phyloP scores from a whole-genome alignment of 495 filamentous ascomycete species.

The Podospora didyma region DNA sequence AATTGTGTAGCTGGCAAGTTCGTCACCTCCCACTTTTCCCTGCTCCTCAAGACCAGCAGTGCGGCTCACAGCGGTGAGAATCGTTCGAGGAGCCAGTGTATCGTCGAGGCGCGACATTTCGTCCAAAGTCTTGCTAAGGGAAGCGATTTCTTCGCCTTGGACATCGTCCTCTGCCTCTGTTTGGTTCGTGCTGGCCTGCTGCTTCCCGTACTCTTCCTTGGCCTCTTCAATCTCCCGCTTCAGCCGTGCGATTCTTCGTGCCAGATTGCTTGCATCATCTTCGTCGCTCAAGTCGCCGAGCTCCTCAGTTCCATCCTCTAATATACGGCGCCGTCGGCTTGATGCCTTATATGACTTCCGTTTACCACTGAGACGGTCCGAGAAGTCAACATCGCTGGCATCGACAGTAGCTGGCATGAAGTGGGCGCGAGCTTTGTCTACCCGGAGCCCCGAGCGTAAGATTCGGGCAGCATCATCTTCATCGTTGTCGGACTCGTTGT shows the following conservation, averaged over 20 bases:
- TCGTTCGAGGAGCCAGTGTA: conserved; percentile 21
- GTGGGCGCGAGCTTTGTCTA: conserved; percentile 71
- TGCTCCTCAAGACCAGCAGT: conserved; percentile 6
- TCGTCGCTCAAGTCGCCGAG: conserved; percentile 60
- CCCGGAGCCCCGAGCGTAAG: conserved; percentile 66
- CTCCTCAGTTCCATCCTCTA: conserved; percentile 57
- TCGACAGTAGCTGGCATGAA: conserved; percentile 74
- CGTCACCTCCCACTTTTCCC: conserved; percentile 3
- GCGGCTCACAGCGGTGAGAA: conserved; percentile 20
- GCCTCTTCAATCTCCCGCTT: conserved; percentile 75
- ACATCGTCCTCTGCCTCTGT: conserved; percentile 25
- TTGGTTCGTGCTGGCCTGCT: conserved; percentile 36
- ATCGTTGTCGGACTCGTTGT: conserved; percentile 60
- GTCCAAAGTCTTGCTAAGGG: conserved; percentile 64
- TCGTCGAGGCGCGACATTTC: conserved; percentile 42
- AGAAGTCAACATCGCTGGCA: conserved; percentile 73
- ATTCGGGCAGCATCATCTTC: conserved; percentile 62
- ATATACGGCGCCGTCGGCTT: conserved; percentile 56
- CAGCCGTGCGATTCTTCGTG: conserved; percentile 72
- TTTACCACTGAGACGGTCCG: conserved; percentile 72
- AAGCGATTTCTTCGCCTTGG: conserved; percentile 42
- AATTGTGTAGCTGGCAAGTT: conserved; percentile 46
- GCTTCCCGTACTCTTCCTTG: conserved; percentile 59
- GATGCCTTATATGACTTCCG: conserved; percentile 77
- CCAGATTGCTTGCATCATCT: conserved; percentile 63